Conservation (phyloP, 257 asterid genomes). For the Anisodus acutangulus region DNA sequence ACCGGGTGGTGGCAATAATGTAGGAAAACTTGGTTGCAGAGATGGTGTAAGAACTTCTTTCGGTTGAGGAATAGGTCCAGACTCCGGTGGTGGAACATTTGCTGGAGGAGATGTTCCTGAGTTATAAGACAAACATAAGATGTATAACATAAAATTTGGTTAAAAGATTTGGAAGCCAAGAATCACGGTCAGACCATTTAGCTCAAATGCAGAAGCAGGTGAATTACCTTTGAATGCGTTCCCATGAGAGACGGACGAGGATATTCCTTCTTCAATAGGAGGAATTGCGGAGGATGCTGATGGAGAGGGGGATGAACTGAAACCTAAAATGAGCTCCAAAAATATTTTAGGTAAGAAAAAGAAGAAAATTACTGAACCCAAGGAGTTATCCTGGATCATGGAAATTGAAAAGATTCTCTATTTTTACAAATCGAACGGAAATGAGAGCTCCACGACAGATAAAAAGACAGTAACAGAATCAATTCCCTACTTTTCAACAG, state of each 20-base stretch:
- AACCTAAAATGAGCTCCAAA: conserved; percentile 35
- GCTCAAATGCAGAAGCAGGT: conserved; percentile 50
- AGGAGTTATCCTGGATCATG: background rate
- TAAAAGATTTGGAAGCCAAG: conserved; percentile 16
- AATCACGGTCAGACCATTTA: conserved; percentile 46
- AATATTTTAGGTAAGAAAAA: background rate
- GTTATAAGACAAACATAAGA: conserved; percentile 33
- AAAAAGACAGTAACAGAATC: background rate
- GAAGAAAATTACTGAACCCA: background rate
- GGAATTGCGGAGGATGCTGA: conserved; percentile 41
- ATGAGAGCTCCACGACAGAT: background rate
- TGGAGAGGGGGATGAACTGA: conserved; percentile 36
- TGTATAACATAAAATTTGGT: conserved; percentile 23
- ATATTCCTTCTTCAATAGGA: conserved; percentile 45
- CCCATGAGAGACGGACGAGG: conserved; percentile 34
- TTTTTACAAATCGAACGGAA: background rate
- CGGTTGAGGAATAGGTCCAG: conserved; percentile 49
- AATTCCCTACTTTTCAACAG: conserved; percentile 13
- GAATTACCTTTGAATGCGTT: conserved; percentile 19
- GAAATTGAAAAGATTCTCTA: conserved; percentile 21
- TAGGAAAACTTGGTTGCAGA: conserved; percentile 43
- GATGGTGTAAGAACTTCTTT: conserved; percentile 42
- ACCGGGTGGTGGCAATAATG: conserved; percentile 45
- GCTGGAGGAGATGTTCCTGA: conserved; percentile 55
- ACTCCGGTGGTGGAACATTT: conserved; percentile 43